These are phyloP conservation scores for Dactylellina parvicollis DNA, from an alignment of 2,329 filamentous ascomycete genomes.

Conservation along the genomic window DNA sequence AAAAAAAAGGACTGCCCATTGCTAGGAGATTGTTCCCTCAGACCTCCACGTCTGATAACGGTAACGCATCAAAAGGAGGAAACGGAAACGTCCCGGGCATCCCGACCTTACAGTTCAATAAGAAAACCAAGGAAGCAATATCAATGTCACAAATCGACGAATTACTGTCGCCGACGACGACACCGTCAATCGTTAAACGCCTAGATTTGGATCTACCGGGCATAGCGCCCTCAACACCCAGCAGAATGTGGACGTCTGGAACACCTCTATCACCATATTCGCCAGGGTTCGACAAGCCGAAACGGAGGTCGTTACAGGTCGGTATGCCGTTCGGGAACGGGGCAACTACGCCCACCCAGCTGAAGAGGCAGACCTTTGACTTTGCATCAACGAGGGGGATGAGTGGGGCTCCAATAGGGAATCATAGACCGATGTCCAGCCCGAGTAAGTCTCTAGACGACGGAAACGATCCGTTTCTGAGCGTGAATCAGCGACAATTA, in stretches of 20 bases:
- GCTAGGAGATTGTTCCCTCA: conserved; percentile 58
- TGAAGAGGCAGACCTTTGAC: conserved; percentile 49
- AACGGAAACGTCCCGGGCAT: conserved; percentile 1
- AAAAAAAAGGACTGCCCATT: conserved; percentile 12
- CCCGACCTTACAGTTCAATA: conserved; percentile 25
- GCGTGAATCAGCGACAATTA: background rate
- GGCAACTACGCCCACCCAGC: conserved; percentile 14
- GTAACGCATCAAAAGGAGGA: background rate
- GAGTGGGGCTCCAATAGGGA: background rate
- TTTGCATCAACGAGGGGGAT: conserved; percentile 20
- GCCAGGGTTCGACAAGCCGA: conserved; percentile 23
- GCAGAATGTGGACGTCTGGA: conserved; percentile 17
- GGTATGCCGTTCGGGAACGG: background rate
- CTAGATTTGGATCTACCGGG: conserved; percentile 35
- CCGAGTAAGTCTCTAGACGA: conserved; percentile 19
- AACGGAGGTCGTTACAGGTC: conserved; percentile 41
- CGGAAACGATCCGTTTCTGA: conserved; percentile 13
- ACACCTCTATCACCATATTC: conserved; percentile 32
- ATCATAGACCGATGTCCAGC: conserved; percentile 37
- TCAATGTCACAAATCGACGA: conserved; percentile 51
- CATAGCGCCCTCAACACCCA: conserved; percentile 28
- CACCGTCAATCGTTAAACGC: conserved; percentile 34
- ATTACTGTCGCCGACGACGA: conserved; percentile 38
- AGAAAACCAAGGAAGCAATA: conserved; percentile 40
- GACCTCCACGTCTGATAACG: conserved; percentile 6